Base-by-base conservation (phyloP, 331 rosid genomes). In the Rhamnella rubrinervis region DNA sequence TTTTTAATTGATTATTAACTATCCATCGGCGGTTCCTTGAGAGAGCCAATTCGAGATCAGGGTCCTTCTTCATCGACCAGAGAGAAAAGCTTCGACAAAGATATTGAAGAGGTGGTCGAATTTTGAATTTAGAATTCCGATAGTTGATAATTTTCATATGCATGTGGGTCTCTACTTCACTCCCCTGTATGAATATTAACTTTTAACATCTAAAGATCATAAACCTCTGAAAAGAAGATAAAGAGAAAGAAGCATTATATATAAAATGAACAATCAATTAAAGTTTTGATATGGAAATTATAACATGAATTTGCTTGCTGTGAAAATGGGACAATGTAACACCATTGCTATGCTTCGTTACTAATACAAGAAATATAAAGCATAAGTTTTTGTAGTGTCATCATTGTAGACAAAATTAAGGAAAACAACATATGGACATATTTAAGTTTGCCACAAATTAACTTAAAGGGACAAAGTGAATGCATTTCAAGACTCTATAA, bases 31-130 rank as follows among this genome's bases (percentile, higher is more conserved):
- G 92, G 58, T 90, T 93, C 28, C 89, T 85, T 6, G 98, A 88
- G 6, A 93, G 82, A 20, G 95, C 87, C 1, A 76, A 84, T 77
- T 86, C 97, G 23, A 93, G 89, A 65, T 85, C 89, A 0, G 95
- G 82, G 35, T 88, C 98, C 82, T 93, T 93, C 82, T 86, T 93
- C 96, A 85, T 85, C 18, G 97, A 86, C 98, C 97, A 85, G 3
- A 86, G 76, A 26, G 91, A 84, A 55, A 84, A 82, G 65, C 75
- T 78, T 55, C 89, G 82, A 17, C 67, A 40, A 21, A 80, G 15
- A 61, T 67, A 61, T 66, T 60, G 77, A 49, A 79, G 55, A 6
- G 63, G 4, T 35, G 63, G 65, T 0, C 28, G 16, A 65, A 15
- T 37, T 19, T 21, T 13, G 15, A 47, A 15, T 21, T n/a, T 25